Conservation (phyloP, 2,329 filamentous ascomycete species). For the Fusarium fracticaudum region DNA sequence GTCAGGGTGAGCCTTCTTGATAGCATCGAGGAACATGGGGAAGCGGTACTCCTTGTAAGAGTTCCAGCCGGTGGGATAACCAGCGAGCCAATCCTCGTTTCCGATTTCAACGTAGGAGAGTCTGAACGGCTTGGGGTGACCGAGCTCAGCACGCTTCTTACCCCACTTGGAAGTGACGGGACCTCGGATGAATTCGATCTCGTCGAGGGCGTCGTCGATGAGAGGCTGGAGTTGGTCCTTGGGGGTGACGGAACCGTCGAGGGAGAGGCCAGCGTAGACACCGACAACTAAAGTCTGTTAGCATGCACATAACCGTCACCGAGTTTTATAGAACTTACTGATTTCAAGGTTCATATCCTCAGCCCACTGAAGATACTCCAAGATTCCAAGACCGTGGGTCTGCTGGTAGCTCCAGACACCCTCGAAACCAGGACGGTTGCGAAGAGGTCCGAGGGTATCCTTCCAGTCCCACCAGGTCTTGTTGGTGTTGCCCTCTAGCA, state of each 20-base stretch:
- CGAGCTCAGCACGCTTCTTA: conserved; percentile 64
- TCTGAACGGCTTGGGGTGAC: conserved; percentile 68
- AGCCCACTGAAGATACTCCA: conserved; percentile 70
- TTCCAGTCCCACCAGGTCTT: conserved; percentile 62
- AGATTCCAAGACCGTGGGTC: conserved; percentile 68
- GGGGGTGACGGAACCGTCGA: conserved; percentile 62
- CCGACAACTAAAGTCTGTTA: conserved; percentile 55
- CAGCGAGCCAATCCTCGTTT: conserved; percentile 72
- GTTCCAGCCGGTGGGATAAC: conserved; percentile 56
- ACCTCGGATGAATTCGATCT: conserved; percentile 71
- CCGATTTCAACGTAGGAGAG: conserved; percentile 72
- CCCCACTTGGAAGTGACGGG: conserved; percentile 64
- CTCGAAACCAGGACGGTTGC: conserved; percentile 63
- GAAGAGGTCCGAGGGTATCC: conserved; percentile 63
- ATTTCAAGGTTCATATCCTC: conserved; percentile 67
- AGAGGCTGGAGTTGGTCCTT: conserved; percentile 62
- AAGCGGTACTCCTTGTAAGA: conserved; percentile 67
- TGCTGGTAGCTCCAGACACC: conserved; percentile 69
- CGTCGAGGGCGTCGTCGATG: conserved; percentile 68
- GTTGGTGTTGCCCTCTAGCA: conserved; percentile 61
- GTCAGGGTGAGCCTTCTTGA: conserved; percentile 64
- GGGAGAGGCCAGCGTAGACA: conserved; percentile 66
- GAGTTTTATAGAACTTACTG: conserved; percentile 37
- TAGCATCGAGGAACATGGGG: conserved; percentile 66
- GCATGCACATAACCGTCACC: fast-evolving